Evolutionary conservation across 768 basidiomycete genomes (phyloP).

Genomic region (Thelephora aurantiotincta): DNA sequence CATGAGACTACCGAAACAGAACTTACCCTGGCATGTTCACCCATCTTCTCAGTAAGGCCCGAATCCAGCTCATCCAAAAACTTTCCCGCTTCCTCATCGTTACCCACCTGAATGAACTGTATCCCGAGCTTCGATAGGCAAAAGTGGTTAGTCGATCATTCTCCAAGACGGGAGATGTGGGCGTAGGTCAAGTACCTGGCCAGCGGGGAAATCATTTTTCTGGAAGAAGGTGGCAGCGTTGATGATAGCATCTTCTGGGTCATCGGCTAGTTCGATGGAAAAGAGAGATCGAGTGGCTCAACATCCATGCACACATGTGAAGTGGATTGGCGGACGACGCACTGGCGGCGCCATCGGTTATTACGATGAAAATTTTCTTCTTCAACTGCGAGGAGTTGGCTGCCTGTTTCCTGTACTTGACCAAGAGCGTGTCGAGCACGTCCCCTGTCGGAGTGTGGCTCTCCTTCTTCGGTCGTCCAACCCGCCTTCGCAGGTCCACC

Average conservation of each 20-base stretch:
- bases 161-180: constrained; percentile 1
- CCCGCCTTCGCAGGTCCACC: constrained; percentile 27
- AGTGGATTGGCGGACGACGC: constrained; percentile 8
- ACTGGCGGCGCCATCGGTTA: constrained; percentile 54
- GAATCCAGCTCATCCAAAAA: constrained; percentile 46
- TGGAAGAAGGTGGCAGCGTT: constrained; percentile 36
- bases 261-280: constrained; percentile 26
- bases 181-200: constrained; percentile 26
- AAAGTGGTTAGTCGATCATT: neutral
- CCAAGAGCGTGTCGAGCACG: constrained; percentile 25
- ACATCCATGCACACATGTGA: too few species aligned
- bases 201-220: constrained; percentile 31
- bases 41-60: constrained; percentile 18
- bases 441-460: constrained; percentile 30
- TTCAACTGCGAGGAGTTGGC: constrained; percentile 17
- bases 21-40: too few species aligned
- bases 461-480: constrained; percentile 25
- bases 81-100: constrained; percentile 22
- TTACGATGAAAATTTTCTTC: constrained; percentile 41
- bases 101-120: constrained; percentile 63
- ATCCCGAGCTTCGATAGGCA: constrained; percentile 35
- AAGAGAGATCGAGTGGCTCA: neutral
- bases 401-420: constrained; percentile 20
- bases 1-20: too few species aligned
- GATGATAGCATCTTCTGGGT: constrained; percentile 34